Base-by-base conservation (phyloP, 1,139 yeast species). In the Taphrina communis region DNA sequence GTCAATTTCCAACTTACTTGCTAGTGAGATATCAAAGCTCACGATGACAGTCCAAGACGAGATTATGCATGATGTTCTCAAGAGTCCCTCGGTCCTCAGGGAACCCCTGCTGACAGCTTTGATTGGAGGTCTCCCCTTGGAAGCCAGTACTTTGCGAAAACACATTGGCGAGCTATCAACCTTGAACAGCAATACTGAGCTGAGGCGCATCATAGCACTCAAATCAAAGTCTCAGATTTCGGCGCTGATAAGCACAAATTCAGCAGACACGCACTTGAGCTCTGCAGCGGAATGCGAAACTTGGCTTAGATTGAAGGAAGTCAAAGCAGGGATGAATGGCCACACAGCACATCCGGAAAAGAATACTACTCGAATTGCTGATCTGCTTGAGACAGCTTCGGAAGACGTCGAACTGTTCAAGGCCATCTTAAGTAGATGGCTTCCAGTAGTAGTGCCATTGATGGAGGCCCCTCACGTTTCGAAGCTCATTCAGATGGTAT, bases 201-300 rank as follows among this genome's bases (percentile, higher is more conserved):
- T 35, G 42, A 38, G 14, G 12, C 58, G 58, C 12, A 11, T 53
- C 14, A 17, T 53, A 38, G 42, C 58, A 11, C 44, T 53, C 42
- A 53, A 53, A 36, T 25, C n/a, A 7, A 53, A 14, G 7, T 7
- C 53, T 35, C 9, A 8, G 36, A 9, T n/a, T 21, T 11, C 36
- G 36, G 36, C 19, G 53, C 53, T 50, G 5, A 11, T 50, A 8
- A 21, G 21, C 11, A 17, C 42, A 39, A 39, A 39, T 39, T 11
- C 4, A 3, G 42, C 42, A 9, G 14, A 9, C 11, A 39, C 42
- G 42, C 11, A 39, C 14, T 9, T 11, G 14, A 39, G 14, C 14
- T 11, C 11, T 39, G 11, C 42, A 39, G 42, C 58, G 5, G 58
- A 53, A 17, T 50, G 11, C n/a, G 53, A 50, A n/a, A 19, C 21